Evolutionary conservation across 2,329 filamentous ascomycete species (phyloP), one percentile per base, ranked within the genome.

Genomic region (Scedosporium dehoogii): DNA sequence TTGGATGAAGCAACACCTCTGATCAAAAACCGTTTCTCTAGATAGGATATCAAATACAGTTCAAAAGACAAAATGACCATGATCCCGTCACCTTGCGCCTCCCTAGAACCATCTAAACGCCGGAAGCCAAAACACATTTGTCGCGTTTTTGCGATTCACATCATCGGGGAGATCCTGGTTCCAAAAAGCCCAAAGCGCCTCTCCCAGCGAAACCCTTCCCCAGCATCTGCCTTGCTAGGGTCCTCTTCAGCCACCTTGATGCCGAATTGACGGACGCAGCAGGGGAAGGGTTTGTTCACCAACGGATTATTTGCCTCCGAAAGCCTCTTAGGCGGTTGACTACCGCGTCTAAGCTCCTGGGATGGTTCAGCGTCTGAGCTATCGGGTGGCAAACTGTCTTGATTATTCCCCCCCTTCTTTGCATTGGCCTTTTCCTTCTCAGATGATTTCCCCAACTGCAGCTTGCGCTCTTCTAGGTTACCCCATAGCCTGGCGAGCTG

Each of bases 401-500:
- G 56, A 14, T 27, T 46, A 21, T 3, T 63, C 21, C 63, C 61
- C 10, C 16, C 61, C 10, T 18, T 33, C n/a, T 59, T 62, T 16
- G 53, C 46, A 12, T 61, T 44, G 58, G 67, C 68, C 60, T 67
- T 68, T 18, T 65, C 69, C 58, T 68, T 69, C 46, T 67, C 64
- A 63, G 65, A 64, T 61, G 66, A 23, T 25, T 27, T 48, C 56
- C 71, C 66, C 2, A 72, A 68, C n/a, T 67, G 71, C 2, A 69
- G 68, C 70, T 89, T 91, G 58, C 77, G 72, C 70, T 96, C 91
- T 70, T 92, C 86, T 1, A 97, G 78, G 64, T 96, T 84, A 1
- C 93, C 93, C 92, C 93, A 97, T 1, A 97, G 78, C 42, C 85
- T 76, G 70, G 88, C 93, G 62, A 97, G 78, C 67, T 83, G 86